Evolutionary conservation across 495 filamentous ascomycete genomes (phyloP).

Genomic region (Penicillium chermesinum): DNA sequence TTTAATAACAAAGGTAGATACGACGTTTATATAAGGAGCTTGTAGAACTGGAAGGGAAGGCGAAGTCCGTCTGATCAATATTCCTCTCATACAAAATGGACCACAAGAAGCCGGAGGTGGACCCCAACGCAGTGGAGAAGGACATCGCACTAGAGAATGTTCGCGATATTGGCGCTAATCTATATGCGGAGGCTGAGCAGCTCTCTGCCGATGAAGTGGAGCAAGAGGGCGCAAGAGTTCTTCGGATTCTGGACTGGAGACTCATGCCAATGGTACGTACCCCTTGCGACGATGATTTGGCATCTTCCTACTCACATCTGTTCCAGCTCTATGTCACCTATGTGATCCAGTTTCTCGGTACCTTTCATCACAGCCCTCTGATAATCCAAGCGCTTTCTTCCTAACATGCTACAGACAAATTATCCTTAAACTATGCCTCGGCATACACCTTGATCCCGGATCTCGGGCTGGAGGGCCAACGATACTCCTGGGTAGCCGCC

Average conservation of each 20-base stretch:
- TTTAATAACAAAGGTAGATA: slow-evolving; percentile 2
- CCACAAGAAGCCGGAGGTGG: slow-evolving; percentile 17
- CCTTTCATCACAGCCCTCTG: not conserved
- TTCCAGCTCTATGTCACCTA: slow-evolving; percentile 33
- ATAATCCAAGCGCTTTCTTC: not conserved
- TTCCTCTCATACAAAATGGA: slow-evolving; percentile 1
- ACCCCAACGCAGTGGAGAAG: slow-evolving; percentile 17
- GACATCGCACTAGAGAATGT: slow-evolving; percentile 21
- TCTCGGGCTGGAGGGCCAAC: slow-evolving; percentile 46
- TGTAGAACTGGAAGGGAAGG: no score
- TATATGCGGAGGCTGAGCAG: slow-evolving; percentile 30
- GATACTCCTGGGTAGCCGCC: slow-evolving; percentile 49
- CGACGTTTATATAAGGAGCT: no score
- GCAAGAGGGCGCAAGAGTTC: slow-evolving; percentile 26
- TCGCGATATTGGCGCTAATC: slow-evolving; percentile 28
- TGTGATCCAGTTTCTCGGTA: slow-evolving; percentile 35
- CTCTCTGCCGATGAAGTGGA: slow-evolving; percentile 29
- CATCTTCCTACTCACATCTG: not conserved
- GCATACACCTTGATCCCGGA: slow-evolving; percentile 35
- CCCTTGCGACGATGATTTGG: not conserved
- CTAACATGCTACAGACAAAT: slow-evolving; percentile 21
- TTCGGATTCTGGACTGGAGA: slow-evolving; percentile 31
- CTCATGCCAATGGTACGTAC: slow-evolving; percentile 31
- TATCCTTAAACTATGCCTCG: slow-evolving; percentile 38
- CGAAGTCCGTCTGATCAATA: not conserved